phyloP scores from a whole-genome alignment of 345 rosid genomes.

The Eucalyptus leucophloia region DNA sequence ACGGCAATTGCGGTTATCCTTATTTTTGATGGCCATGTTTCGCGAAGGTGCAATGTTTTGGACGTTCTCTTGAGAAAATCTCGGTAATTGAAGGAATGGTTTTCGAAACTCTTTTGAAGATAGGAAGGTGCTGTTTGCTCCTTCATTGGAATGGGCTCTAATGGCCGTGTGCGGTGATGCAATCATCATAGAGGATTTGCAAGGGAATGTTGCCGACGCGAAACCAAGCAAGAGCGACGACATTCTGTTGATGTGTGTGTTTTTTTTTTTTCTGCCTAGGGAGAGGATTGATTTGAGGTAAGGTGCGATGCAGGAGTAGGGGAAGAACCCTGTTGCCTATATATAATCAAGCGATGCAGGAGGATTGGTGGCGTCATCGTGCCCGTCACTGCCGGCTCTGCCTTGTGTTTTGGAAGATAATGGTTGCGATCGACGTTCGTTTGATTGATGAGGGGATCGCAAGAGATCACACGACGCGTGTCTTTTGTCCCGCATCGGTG shows the following conservation, averaged over 20 bases:
- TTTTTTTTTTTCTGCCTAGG: not conserved
- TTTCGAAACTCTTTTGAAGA: not conserved
- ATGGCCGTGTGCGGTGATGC: not conserved
- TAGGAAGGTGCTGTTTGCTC: not conserved
- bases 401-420: rapidly evolving
- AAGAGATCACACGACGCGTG: no score
- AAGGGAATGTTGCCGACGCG: not conserved
- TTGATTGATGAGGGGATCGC: no score
- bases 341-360: not conserved
- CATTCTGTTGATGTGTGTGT: not conserved
- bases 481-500: no score
- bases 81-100: not conserved
- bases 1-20: not conserved
- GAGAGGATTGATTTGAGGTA: not conserved
- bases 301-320: not conserved
- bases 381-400: no score
- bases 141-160: not conserved
- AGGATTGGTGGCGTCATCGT: no score
- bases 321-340: not conserved
- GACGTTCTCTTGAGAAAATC: no score
- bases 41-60: not conserved
- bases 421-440: no score
- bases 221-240: not conserved
- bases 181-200: not conserved
- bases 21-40: not conserved